Evolutionary conservation across 2,329 filamentous ascomycete species (phyloP).

Genomic region (Aspergillus sp.): DNA sequence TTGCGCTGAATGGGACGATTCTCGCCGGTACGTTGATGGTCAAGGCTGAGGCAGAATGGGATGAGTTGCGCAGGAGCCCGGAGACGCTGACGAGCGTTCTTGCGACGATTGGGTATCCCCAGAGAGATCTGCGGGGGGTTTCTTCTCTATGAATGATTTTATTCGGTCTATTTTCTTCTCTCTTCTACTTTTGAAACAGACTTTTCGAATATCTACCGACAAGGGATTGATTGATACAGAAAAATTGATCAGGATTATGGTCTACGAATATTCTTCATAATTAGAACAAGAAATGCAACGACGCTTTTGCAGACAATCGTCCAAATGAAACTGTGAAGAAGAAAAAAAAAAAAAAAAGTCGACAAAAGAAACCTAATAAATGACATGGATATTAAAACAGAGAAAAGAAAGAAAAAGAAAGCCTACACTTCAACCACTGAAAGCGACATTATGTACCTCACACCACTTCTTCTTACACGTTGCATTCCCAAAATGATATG

Average conservation of each 20-base stretch:
- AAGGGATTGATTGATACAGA: too few species aligned
- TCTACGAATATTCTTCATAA: too few species aligned
- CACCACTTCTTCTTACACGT: slow-evolving; percentile 61
- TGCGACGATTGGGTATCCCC: slow-evolving; percentile 36
- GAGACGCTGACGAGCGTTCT: slow-evolving; percentile 42
- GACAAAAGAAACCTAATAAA: too few species aligned
- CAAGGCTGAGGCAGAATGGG: slow-evolving; percentile 51
- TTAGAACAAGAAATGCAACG: too few species aligned
- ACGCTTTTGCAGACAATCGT: too few species aligned
- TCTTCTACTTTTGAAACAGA: too few species aligned
- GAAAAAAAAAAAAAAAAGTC: too few species aligned
- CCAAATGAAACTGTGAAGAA: too few species aligned
- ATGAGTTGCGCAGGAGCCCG: slow-evolving; percentile 39
- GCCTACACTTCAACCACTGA: background rate
- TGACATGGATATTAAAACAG: too few species aligned
- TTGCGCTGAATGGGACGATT: slow-evolving; percentile 54
- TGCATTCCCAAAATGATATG: slow-evolving; percentile 56
- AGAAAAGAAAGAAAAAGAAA: too few species aligned
- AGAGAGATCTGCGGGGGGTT: slow-evolving; percentile 11
- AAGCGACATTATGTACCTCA: slow-evolving; percentile 33
- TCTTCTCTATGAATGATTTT: slow-evolving; percentile 11
- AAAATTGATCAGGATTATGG: too few species aligned
- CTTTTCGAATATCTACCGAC: too few species aligned
- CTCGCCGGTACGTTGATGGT: slow-evolving; percentile 57
- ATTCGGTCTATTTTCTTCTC: background rate